A percentile compares a stretch with the other conserved stretches of the same genome.
These are phyloP conservation scores for Agrocybe chaxingu DNA, from an alignment of 768 basidiomycete genomes.

Conservation along the genomic window DNA sequence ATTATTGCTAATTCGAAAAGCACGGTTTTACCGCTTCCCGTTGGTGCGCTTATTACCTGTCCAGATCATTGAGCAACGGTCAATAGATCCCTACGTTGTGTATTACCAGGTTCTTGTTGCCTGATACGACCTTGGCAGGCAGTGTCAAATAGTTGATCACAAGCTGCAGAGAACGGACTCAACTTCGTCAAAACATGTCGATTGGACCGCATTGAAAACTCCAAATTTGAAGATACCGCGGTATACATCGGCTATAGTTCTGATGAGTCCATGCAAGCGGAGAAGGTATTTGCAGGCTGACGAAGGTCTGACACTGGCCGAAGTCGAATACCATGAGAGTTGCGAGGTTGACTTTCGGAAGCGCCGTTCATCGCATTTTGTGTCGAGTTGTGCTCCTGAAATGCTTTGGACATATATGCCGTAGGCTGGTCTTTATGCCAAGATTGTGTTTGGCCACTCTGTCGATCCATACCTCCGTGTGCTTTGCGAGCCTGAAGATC, in stretches of 20 bases:
- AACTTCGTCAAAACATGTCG: constrained; percentile 75
- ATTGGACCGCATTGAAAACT: constrained; percentile 91
- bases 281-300: constrained; percentile 28
- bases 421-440: neutral
- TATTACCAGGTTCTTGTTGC: constrained; percentile 63
- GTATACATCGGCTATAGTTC: constrained; percentile 71
- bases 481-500: neutral
- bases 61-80: neutral
- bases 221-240: constrained; percentile 83
- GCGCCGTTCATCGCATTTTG: neutral
- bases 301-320: constrained; percentile 73
- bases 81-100: neutral
- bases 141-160: neutral
- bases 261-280: constrained; percentile 3
- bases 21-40: constrained; percentile 94
- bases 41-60: constrained; percentile 85
- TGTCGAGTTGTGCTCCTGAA: neutral
- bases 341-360: constrained; percentile 8
- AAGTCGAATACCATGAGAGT: constrained; percentile 44
- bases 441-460: neutral
- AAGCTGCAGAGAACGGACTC: constrained; percentile 16
- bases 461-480: neutral
- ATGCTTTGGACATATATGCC: neutral
- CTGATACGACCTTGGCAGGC: constrained; percentile 47
- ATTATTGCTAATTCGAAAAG: constrained; percentile 92